A percentile compares a stretch with the other conserved stretches of the same genome.
Evolutionary conservation across 208 protist genomes (phyloP).

Genomic region (Acanthamoeba lenticulata): DNA sequence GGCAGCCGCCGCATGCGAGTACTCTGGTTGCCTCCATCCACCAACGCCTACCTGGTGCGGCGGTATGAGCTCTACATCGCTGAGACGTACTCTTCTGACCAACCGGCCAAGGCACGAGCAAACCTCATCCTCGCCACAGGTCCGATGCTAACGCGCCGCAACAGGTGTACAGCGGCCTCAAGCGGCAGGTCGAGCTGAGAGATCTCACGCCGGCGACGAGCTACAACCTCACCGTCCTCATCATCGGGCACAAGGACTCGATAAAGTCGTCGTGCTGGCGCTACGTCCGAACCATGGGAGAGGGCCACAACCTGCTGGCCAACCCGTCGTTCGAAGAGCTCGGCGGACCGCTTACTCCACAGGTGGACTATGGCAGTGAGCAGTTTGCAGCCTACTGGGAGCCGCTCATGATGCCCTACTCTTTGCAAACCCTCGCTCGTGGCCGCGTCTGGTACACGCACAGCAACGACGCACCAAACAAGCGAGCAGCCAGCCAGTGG

Average conservation of each 20-base stretch:
- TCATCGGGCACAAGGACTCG: not conserved
- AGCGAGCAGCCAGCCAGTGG: constrained; percentile 28
- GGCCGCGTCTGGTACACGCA: not conserved
- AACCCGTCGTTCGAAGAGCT: constrained; percentile 5
- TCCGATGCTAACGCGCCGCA: not conserved
- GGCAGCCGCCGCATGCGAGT: not conserved
- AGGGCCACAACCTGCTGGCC: not conserved
- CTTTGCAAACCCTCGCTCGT: not conserved
- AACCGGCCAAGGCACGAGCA: not conserved
- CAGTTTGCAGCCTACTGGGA: not conserved
- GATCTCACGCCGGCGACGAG: not conserved
- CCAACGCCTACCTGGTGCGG: not conserved
- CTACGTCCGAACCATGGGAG: not conserved
- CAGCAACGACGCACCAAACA: not conserved
- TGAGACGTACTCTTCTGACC: not conserved
- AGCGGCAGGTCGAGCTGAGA: not conserved
- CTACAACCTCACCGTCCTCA: not conserved
- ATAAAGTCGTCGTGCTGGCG: not conserved
- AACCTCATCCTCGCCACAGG: not conserved
- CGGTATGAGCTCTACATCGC: not conserved
- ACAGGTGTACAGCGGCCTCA: not conserved
- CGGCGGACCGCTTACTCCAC: not conserved
- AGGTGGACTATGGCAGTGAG: not conserved
- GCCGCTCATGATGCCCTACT: constrained; percentile 56
- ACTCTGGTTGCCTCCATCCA: not conserved